A percentile compares a stretch with the other conserved stretches of the same genome.
These are phyloP conservation scores for Xylariaceae sp. DNA, from an alignment of 2,329 filamentous ascomycete genomes.

Conservation along the genomic window DNA sequence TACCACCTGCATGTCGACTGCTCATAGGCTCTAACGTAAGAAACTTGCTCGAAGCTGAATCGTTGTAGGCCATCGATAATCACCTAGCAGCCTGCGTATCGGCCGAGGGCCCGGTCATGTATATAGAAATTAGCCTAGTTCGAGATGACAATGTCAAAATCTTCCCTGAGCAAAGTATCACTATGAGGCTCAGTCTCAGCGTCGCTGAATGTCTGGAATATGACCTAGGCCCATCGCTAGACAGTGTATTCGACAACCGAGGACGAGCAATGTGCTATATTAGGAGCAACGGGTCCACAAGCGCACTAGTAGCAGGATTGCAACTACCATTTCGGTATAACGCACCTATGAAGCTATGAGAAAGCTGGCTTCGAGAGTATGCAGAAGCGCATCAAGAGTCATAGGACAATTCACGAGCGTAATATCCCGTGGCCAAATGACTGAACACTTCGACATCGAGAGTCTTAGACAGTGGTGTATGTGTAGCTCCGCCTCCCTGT, in stretches of 20 bases:
- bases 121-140: conserved; percentile 72
- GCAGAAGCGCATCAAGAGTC: too few species aligned
- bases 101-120: conserved; percentile 59
- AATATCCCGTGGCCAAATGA: too few species aligned
- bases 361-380: too few species aligned
- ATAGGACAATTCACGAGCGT: too few species aligned
- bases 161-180: conserved; percentile 55
- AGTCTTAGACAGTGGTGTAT: too few species aligned
- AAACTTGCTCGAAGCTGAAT: conserved; percentile 65
- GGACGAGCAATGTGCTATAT: conserved; percentile 58
- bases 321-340: conserved; percentile 57
- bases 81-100: conserved; percentile 65
- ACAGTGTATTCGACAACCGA: conserved; percentile 60
- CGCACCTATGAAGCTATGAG: too few species aligned
- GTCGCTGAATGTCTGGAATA: conserved; percentile 61
- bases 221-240: conserved; percentile 62
- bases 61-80: conserved; percentile 68
- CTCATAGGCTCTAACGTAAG: conserved; percentile 68
- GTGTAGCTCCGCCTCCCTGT: too few species aligned
- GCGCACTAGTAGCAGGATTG: conserved; percentile 56
- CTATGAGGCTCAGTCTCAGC: conserved; percentile 60
- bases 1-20: conserved; percentile 69
- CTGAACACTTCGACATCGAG: too few species aligned
- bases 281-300: conserved; percentile 55
- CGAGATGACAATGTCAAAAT: conserved; percentile 64